Conservation (phyloP, 2,329 filamentous ascomycete species). For the Onygenales sp. region DNA sequence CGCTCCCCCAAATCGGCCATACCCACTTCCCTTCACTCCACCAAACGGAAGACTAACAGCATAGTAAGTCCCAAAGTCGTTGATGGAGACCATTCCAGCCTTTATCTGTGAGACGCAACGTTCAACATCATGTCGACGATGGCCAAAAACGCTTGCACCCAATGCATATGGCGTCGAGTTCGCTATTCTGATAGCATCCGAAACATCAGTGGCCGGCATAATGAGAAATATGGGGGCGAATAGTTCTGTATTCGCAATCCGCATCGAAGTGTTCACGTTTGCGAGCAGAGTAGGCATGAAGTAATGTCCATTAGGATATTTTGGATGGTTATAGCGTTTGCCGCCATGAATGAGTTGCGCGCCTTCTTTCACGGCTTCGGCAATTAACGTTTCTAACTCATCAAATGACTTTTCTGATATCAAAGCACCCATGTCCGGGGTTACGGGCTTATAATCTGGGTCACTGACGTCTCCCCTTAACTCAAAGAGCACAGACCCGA, state of each 20-base stretch:
- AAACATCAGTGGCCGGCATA: slow-evolving; percentile 60
- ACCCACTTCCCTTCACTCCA: slow-evolving; percentile 78
- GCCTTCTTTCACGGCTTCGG: slow-evolving; percentile 66
- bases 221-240: slow-evolving; percentile 87
- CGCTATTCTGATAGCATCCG: slow-evolving; percentile 64
- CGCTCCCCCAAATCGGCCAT: slow-evolving; percentile 84
- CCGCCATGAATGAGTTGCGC: slow-evolving; percentile 77
- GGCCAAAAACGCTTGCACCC: slow-evolving; percentile 79
- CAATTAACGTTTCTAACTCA: slow-evolving; percentile 66
- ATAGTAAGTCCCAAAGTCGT: slow-evolving; percentile 91
- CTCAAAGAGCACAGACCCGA: slow-evolving; percentile 60
- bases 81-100: slow-evolving; percentile 86
- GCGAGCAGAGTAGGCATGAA: slow-evolving; percentile 83
- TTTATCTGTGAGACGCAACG: slow-evolving; percentile 59
- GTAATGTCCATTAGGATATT: slow-evolving; percentile 73
- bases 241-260: slow-evolving; percentile 79
- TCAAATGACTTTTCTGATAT: slow-evolving; percentile 70
- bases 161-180: slow-evolving; percentile 81
- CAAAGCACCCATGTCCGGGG: slow-evolving; percentile 74
- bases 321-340: slow-evolving; percentile 59
- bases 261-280: slow-evolving; percentile 80
- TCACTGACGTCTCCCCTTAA: slow-evolving; percentile 16
- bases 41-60: slow-evolving; percentile 93
- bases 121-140: slow-evolving; percentile 52
- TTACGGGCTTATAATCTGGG: slow-evolving; percentile 14